A percentile compares a stretch with the other conserved stretches of the same genome.
These are phyloP conservation scores for Backusella morwellensis DNA, from an alignment of 192 early-diverging fungal genomes.

Conservation along the genomic window DNA sequence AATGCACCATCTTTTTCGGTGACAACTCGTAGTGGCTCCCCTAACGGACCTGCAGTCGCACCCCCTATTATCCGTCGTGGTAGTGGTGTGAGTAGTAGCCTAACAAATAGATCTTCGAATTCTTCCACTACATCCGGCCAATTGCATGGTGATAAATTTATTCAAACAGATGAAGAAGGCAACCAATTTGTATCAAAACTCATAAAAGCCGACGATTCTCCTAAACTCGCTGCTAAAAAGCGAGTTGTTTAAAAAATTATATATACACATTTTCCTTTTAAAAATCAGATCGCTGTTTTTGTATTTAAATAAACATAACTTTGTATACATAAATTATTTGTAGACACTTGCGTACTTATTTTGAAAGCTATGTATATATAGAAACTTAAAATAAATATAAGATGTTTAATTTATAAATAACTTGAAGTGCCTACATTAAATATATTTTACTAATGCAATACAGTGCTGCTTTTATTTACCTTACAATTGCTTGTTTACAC, in stretches of 20 bases:
- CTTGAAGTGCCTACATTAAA: not conserved
- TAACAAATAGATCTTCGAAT: not conserved
- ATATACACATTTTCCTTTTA: not conserved
- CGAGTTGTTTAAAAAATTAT: not conserved
- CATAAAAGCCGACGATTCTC: constrained; percentile 22
- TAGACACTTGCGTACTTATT: not conserved
- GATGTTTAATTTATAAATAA: not conserved
- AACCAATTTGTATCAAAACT: constrained; percentile 30
- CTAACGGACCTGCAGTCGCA: not conserved
- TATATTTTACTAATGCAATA: not conserved
- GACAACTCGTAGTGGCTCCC: constrained; percentile 11
- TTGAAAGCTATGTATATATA: not conserved
- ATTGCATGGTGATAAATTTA: constrained; percentile 23
- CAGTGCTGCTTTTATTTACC: not conserved
- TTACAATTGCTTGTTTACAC: not conserved
- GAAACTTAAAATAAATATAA: not conserved
- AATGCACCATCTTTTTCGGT: constrained; percentile 6
- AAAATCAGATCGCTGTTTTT: not conserved
- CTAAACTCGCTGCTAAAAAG: not conserved
- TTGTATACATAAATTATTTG: not conserved
- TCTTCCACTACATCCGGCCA: not conserved
- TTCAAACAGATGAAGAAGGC: constrained; percentile 32
- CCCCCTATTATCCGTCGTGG: constrained; percentile 11
- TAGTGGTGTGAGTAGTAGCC: constrained; percentile 10
- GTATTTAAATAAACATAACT: not conserved